Conservation (phyloP, 2,329 filamentous ascomycete genomes). For the Pseudomassariella vexata region DNA sequence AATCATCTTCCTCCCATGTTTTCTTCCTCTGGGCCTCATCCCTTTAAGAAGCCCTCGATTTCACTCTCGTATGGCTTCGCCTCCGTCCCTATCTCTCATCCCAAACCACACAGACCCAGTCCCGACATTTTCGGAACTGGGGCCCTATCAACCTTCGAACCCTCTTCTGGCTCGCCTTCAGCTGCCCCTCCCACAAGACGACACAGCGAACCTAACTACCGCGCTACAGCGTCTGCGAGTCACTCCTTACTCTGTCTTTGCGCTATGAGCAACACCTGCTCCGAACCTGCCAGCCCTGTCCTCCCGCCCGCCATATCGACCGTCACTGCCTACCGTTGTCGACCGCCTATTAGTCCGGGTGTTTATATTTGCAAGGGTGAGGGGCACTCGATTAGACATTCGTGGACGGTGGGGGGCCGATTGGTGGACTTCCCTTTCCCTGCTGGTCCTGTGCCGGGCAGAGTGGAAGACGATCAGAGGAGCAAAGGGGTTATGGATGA, state of each 20-base stretch:
- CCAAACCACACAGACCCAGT: no score
- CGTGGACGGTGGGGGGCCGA: conserved; percentile 9
- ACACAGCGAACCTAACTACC: no score
- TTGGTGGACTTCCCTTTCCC: conserved; percentile 8
- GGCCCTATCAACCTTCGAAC: no score
- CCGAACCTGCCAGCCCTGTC: background rate
- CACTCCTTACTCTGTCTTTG: conserved; percentile 3
- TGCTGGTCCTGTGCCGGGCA: background rate
- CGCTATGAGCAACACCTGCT: conserved; percentile 2
- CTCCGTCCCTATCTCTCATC: no score
- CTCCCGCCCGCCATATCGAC: conserved; percentile 4
- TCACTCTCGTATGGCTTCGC: no score
- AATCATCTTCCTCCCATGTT: no score
- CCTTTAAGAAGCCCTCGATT: no score
- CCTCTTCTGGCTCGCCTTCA: no score
- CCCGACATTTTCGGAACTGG: no score
- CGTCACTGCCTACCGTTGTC: conserved; percentile 6
- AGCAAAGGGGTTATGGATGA: conserved; percentile 3
- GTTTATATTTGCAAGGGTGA: conserved; percentile 10
- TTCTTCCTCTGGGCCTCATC: no score
- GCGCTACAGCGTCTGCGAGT: no score
- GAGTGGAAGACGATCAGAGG: background rate
- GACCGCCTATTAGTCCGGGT: conserved; percentile 7
- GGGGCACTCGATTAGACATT: conserved; percentile 8
- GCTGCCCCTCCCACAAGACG: no score